Base-by-base conservation (phyloP, 768 basidiomycete genomes). In the Tricholoma terreum region DNA sequence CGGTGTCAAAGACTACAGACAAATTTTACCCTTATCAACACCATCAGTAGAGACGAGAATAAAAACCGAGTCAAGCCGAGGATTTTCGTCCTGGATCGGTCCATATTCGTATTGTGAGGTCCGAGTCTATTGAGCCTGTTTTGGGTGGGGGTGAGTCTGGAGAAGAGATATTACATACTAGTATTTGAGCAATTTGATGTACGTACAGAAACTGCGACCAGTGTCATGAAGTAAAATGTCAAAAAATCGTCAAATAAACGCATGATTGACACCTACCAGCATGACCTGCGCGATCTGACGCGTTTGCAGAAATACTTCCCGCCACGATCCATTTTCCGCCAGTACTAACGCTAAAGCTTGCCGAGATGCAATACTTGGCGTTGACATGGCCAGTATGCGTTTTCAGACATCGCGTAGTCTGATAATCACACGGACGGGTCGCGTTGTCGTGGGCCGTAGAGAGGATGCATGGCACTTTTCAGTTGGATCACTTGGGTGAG, bases 401-500 rank as follows among this genome's bases (percentile, higher is more conserved):
- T 73, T 98, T 98, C 21, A 98, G 74, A 63, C 91, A 92, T 54
- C 90, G 87, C 0, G 91, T 89, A 0, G 88, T 89, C 60, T 95
- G 92, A 70, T 94, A 96, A 66, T 97, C 92, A 94, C 96, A 98
- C 4, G 98, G 77, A 1, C 96, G 87, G 61, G 98, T 92, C 0
- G 90, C 88, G 57, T 87, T 92, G 67, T 98, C 94, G 66, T 98
- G 89, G 0, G 96, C 92, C 0, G 94, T 92, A 1, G 94, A 94
- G 52, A 99, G 81, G 52, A 99, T 89, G 72, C 92, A 95, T n/a
- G n/a, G n/a, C n/a, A n/a, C n/a, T 72, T 91, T 92, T 6, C 92
- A 94, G 66, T n/a, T n/a, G n/a, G n/a, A n/a, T n/a, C n/a, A n/a
- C n/a, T 97, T 97, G 8, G 96, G 96, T 0, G 95, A 95, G 75